Conservation (phyloP, 176 grass and related monocot species). For the Microstegium vimineum region DNA sequence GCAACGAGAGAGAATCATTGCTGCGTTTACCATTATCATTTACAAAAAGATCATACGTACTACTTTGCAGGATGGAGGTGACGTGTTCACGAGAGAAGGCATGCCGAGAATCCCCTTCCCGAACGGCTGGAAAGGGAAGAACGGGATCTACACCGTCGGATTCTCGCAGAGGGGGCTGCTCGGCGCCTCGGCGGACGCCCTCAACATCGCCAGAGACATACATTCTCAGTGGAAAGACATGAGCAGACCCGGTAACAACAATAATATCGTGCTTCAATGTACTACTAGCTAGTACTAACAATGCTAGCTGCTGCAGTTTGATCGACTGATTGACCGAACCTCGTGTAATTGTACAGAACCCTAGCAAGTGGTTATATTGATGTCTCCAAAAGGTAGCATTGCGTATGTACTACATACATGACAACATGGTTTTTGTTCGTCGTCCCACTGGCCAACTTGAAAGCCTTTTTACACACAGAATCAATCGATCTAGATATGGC, state of each 20-base stretch:
- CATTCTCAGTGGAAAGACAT: constrained; percentile 52
- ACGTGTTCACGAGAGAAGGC: constrained; percentile 64
- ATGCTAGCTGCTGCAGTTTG: neutral
- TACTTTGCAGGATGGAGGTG: constrained; percentile 46
- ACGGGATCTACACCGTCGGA: constrained; percentile 79
- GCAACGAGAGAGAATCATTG: no score
- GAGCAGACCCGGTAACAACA: neutral
- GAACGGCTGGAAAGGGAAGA: constrained; percentile 68
- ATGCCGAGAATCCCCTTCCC: constrained; percentile 57
- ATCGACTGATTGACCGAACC: neutral
- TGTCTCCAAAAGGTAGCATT: neutral
- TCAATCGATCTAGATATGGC: no score
- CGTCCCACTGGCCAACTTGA: neutral
- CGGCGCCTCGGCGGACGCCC: constrained; percentile 69
- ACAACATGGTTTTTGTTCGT: neutral
- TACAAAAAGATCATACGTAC: no score
- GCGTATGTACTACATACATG: constrained; percentile 4
- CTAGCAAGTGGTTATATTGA: neutral
- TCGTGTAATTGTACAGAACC: constrained; percentile 25
- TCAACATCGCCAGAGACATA: constrained; percentile 69
- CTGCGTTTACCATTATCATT: no score
- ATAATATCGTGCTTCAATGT: neutral
- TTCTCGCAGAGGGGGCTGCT: constrained; percentile 79
- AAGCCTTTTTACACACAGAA: neutral
- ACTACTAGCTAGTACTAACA: no score